Evolutionary conservation across 192 early-diverging fungal species (phyloP), one percentile per base, ranked within the genome.

Genomic region (Cetraspora pellucida): DNA sequence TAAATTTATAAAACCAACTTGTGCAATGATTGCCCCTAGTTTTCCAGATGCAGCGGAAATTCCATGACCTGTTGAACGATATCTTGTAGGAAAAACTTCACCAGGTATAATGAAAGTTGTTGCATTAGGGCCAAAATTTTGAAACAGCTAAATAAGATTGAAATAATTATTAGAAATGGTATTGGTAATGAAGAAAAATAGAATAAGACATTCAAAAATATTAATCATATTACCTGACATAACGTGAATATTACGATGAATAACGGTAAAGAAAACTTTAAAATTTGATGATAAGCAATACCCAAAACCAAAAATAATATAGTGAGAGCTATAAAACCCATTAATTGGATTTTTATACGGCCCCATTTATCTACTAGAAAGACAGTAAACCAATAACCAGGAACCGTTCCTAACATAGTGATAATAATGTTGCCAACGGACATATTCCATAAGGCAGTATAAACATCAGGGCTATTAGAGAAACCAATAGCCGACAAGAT

Each of bases 371-470:
- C 97, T 47, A 99, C 93, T 23, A 91, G 83, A 72, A 93, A 92
- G 76, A 99, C 95, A 4, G 93, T 85, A 81, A 99, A 86, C 94
- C 93, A 97, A 91, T 98, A 99, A 55, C 97, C 97, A 45, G 97
- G 97, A 10, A 99, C 88, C 37, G 90, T 90, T 57, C 94, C 94
- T 19, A 93, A 85, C 17, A 93, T 72, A 55, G 93, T 93, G 81
- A 99, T 91, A 79, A 96, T 96, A 78, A 96, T 88, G 87, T 93
- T 96, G 75, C 97, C 97, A 77, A 95, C 82, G 25, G 94, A 83
- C 55, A 86, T 90, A 81, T 90, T 90, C 85, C 85, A 90, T 68
- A 91, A 75, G 0, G 61, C 1, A 25, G 1, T 77, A 5, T 49
- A 8, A 27, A 79, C 44, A 27, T 61, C 66, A 17, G 66, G 55